Base-by-base conservation (phyloP, 139 green algal genomes). In the Penium margaritaceum region DNA sequence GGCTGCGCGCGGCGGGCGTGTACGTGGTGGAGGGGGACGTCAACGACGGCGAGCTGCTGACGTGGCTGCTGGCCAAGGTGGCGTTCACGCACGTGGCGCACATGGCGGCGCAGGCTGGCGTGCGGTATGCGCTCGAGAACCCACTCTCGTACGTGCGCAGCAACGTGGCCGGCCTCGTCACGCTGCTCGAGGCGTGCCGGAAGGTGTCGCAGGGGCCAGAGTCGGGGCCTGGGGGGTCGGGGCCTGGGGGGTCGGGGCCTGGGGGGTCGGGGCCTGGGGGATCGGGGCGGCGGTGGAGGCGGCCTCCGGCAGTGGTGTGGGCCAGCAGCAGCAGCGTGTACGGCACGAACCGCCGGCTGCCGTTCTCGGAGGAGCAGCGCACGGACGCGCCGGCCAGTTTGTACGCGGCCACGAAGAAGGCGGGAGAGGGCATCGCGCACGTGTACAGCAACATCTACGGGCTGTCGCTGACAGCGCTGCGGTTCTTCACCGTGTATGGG, bases 401-500 rank as follows among this genome's bases (percentile, higher is more conserved):
- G 30, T 95, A 95, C 55, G 89, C 87, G 0, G 88, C 89, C 32
- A 92, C 89, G 14, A 95, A 95, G 75, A 77, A 84, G 58, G 70
- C 77, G 27, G 79, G 83, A 64, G 89, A 95, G 84, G 51, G 89
- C 38, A 60, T 92, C 1, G 86, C 85, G 37, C 84, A 90, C 68
- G 75, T 78, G 2, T 95, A 95, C 82, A 83, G 83, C 51, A 80
- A 88, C 78, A 86, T 93, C 58, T 80, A 90, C 67, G 62, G 76
- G 43, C 60, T 95, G 53, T 80, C 72, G 1, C 57, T 90, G 1
- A 93, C 86, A 19, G 80, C 39, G 37, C 54, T 86, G 35, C 51
- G 71, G 51, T 95, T 95, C 74, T 95, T 95, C 82, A 95, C 89
- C 1, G 89, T 95, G 55, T 95, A 95, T 72, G 89, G 89, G 1